Conservation (phyloP, 371 early-diverging fungal species). For the Apophysomyces trapeziformis region DNA sequence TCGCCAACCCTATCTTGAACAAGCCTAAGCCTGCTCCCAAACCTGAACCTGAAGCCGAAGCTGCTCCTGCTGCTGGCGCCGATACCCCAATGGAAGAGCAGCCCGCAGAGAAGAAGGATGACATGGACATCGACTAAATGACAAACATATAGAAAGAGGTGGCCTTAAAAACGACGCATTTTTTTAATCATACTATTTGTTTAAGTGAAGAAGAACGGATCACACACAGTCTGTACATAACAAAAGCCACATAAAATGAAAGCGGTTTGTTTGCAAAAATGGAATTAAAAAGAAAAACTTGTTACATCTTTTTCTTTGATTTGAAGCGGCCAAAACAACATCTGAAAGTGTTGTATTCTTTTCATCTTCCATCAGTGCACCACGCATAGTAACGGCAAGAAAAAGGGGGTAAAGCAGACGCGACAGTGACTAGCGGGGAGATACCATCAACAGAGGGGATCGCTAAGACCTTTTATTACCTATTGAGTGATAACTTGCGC, state of each 20-base stretch:
- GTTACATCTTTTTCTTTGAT: too few species aligned
- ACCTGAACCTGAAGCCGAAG: conserved; percentile 40
- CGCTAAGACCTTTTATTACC: too few species aligned
- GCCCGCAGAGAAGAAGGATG: conserved; percentile 50
- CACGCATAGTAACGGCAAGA: too few species aligned
- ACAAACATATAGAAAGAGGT: not conserved
- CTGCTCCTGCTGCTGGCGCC: conserved; percentile 39
- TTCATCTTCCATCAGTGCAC: too few species aligned
- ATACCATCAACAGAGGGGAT: too few species aligned
- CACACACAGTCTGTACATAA: not conserved
- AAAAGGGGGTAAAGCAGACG: too few species aligned
- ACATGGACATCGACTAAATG: conserved; percentile 73
- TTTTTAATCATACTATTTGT: conserved; percentile 9
- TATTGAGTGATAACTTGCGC: too few species aligned
- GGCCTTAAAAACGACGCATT: not conserved
- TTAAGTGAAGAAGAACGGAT: not conserved
- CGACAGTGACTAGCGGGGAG: too few species aligned
- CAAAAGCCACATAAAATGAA: not conserved
- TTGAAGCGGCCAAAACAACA: too few species aligned
- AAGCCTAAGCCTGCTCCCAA: conserved; percentile 88
- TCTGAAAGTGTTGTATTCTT: too few species aligned
- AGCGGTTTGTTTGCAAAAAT: too few species aligned
- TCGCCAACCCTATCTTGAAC: conserved; percentile 83
- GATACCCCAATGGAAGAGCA: conserved; percentile 48
- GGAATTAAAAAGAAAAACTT: too few species aligned